These are phyloP conservation scores for Athelia sp. DNA, from an alignment of 1,284 basidiomycete genomes.

Conservation along the genomic window DNA sequence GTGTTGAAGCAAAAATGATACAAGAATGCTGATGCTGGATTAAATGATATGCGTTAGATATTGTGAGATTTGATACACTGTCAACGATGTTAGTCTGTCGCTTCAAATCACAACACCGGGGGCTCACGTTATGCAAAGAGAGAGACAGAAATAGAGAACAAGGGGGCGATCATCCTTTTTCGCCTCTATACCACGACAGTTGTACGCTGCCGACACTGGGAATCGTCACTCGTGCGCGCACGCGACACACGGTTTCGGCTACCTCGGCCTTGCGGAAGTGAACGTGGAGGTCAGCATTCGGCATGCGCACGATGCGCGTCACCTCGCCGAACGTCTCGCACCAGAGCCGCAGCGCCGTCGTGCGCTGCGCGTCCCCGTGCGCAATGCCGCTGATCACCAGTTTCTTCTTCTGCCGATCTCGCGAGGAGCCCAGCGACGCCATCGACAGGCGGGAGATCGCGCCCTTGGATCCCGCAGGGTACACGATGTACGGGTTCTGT, in stretches of 20 bases:
- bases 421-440: conserved; percentile 36
- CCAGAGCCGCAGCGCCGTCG: conserved; percentile 60
- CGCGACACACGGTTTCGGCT: conserved; percentile 73
- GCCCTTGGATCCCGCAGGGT: conserved; percentile 21
- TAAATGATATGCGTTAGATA: not conserved
- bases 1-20: not conserved
- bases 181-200: conserved; percentile 68
- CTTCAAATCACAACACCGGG: too few relatives aligned
- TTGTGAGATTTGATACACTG: not conserved
- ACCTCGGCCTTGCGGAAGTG: conserved; percentile 69
- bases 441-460: conserved; percentile 40
- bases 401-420: conserved; percentile 42
- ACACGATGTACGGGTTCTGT: conserved; percentile 21
- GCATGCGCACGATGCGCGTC: conserved; percentile 61
- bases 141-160: not conserved
- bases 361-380: conserved; percentile 40
- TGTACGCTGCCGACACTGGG: conserved; percentile 70
- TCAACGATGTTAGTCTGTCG: too few relatives aligned
- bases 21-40: not conserved
- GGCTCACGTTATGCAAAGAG: too few relatives aligned
- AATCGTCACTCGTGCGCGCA: conserved; percentile 68
- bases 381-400: conserved; percentile 53
- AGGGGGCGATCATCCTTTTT: conserved; percentile 38
- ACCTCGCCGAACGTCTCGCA: conserved; percentile 77
- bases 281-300: conserved; percentile 68